Evolutionary conservation across 768 basidiomycete species (phyloP).

Genomic region (Kwoniella dendrophila): DNA sequence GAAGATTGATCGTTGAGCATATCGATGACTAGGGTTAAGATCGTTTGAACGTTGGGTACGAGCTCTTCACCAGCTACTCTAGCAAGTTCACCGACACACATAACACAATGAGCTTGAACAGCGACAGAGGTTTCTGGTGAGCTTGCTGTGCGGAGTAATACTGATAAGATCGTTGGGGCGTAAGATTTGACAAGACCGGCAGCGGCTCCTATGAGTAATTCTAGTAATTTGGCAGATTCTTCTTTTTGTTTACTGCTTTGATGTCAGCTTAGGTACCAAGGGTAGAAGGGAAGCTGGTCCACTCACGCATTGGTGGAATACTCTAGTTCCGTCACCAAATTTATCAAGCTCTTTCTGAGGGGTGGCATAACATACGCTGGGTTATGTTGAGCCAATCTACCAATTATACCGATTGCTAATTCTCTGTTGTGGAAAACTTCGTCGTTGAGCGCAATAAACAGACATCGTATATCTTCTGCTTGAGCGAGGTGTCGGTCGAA

Average conservation of each 20-base stretch:
- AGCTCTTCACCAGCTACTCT: constrained; percentile 93
- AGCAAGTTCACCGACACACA: constrained; percentile 91
- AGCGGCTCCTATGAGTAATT: constrained; percentile 84
- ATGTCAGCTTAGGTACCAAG: constrained; percentile 16
- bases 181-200: constrained; percentile 94
- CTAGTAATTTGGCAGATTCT: constrained; percentile 87
- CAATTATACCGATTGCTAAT: constrained; percentile 86
- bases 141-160: constrained; percentile 73
- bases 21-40: constrained; percentile 86
- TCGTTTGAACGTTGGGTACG: constrained; percentile 73
- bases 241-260: constrained; percentile 61
- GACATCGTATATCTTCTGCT: constrained; percentile 94
- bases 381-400: constrained; percentile 89
- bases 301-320: constrained; percentile 86
- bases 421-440: constrained; percentile 92
- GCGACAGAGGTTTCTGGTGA: constrained; percentile 81
- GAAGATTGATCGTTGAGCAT: constrained; percentile 87
- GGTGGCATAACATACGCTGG: constrained; percentile 99
- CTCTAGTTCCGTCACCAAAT: constrained; percentile 92
- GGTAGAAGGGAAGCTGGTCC: neutral
- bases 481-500: constrained; percentile 97
- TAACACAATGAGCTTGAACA: constrained; percentile 87
- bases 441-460: constrained; percentile 97
- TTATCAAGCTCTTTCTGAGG: constrained; percentile 89
- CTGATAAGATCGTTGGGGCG: constrained; percentile 89